These are phyloP conservation scores for Parasarocladium wereldwijsianum DNA, from an alignment of 2,329 filamentous ascomycete genomes.

Conservation along the genomic window DNA sequence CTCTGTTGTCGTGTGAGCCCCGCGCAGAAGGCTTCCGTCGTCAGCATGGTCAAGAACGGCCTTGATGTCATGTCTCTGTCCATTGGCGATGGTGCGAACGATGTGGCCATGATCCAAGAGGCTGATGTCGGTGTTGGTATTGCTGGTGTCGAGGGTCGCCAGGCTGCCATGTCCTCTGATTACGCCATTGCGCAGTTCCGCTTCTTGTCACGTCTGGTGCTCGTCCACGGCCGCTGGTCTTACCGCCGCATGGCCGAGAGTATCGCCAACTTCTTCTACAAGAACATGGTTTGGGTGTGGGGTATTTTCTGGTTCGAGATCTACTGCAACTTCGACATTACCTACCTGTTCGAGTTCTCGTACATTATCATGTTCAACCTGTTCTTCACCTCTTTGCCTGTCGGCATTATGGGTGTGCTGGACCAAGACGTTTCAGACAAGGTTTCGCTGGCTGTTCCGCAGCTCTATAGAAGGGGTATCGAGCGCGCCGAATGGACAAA, in stretches of 20 bases:
- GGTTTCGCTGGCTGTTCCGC: constrained; percentile 85
- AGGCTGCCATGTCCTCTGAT: constrained; percentile 91
- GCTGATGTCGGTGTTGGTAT: constrained; percentile 95
- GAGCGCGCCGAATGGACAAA: constrained; percentile 95
- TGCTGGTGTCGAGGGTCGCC: constrained; percentile 79
- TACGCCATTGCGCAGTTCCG: constrained; percentile 92
- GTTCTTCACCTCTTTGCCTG: constrained; percentile 87
- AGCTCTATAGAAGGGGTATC: constrained; percentile 90
- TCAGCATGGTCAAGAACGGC: constrained; percentile 86
- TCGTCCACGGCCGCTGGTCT: constrained; percentile 93
- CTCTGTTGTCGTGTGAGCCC: constrained; percentile 96
- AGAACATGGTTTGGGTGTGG: constrained; percentile 98
- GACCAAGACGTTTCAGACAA: constrained; percentile 94
- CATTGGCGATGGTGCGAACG: constrained; percentile 87
- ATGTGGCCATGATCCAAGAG: constrained; percentile 96
- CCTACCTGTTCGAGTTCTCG: constrained; percentile 93
- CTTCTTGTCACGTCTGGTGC: constrained; percentile 68
- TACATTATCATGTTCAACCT: constrained; percentile 96
- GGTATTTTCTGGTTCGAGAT: constrained; percentile 96
- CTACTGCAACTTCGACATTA: constrained; percentile 90
- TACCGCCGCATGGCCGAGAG: constrained; percentile 85
- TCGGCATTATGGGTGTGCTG: constrained; percentile 89
- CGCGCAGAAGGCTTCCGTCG: constrained; percentile 93
- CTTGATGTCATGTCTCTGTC: constrained; percentile 93
- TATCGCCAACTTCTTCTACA: constrained; percentile 99